phyloP scores from a whole-genome alignment of 1,284 basidiomycete genomes.

The Malassezia sympodialis region DNA sequence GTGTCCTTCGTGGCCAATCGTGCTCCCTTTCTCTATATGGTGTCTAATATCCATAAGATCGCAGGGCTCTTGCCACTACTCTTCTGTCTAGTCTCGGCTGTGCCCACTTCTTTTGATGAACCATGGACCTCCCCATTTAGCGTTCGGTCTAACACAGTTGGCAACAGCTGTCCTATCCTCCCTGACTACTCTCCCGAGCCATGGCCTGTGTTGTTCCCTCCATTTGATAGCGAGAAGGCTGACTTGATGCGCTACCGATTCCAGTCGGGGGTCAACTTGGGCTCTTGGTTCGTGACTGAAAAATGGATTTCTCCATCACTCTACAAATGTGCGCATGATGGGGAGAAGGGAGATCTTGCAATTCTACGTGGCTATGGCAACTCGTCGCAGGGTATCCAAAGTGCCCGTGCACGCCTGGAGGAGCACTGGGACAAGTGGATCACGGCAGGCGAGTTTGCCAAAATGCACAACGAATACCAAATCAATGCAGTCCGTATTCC shows the following conservation, averaged over 20 bases:
- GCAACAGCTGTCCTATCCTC: constrained; percentile 32
- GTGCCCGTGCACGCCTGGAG: constrained; percentile 55
- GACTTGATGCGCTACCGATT: constrained; percentile 38
- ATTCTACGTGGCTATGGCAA: constrained; percentile 52
- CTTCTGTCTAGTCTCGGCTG: background rate
- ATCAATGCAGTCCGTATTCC: constrained; percentile 49
- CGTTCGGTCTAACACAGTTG: constrained; percentile 18
- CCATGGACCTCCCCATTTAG: background rate
- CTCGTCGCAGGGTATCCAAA: constrained; percentile 51
- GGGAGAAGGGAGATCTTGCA: constrained; percentile 53
- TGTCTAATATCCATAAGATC: background rate
- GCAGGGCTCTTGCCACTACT: background rate
- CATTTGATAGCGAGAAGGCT: constrained; percentile 35
- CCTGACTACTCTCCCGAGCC: constrained; percentile 28
- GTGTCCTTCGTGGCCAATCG: background rate
- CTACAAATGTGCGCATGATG: constrained; percentile 58
- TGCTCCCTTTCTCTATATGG: background rate
- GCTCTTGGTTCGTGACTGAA: constrained; percentile 59
- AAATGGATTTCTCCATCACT: constrained; percentile 66
- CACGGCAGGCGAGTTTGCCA: constrained; percentile 51
- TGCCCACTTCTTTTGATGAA: background rate
- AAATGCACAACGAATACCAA: constrained; percentile 35
- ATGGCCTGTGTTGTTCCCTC: constrained; percentile 28
- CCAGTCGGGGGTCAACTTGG: constrained; percentile 36
- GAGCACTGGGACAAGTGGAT: constrained; percentile 71